A percentile compares a stretch with the other conserved stretches of the same genome.
Conservation (phyloP, 2,329 filamentous ascomycete species). For the Hortaea sp. region DNA sequence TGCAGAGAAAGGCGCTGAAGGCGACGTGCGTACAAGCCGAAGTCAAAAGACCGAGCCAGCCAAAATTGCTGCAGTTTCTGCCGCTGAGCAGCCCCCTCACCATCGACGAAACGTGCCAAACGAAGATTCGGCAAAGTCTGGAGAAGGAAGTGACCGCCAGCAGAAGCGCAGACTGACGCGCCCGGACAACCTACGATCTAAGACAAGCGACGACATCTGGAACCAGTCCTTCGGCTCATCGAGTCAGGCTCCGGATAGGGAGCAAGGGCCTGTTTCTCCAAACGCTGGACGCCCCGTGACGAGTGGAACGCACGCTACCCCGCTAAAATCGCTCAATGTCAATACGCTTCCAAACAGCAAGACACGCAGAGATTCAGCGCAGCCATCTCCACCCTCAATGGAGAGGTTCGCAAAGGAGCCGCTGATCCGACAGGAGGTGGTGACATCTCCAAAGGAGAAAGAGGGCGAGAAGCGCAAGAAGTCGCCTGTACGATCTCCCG, state of each 20-base stretch:
- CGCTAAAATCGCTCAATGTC: conserved; percentile 19
- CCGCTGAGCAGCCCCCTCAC: not conserved
- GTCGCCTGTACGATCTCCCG: no score
- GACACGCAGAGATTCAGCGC: conserved; percentile 6
- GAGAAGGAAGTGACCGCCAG: not conserved
- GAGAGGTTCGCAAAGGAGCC: conserved; percentile 6
- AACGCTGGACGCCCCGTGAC: conserved; percentile 13
- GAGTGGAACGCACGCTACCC: conserved; percentile 15
- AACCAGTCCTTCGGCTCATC: conserved; percentile 12
- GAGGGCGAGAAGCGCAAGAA: conserved; percentile 8
- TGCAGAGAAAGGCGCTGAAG: not conserved
- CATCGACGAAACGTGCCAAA: not conserved
- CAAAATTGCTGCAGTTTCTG: not conserved
- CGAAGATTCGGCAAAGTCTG: not conserved
- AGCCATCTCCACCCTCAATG: conserved; percentile 2
- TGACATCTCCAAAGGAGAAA: conserved; percentile 8
- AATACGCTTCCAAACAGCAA: conserved; percentile 13
- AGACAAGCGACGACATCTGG: conserved; percentile 16
- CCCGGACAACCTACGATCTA: conserved; percentile 1
- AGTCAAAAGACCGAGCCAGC: not conserved
- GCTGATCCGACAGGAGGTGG: conserved; percentile 6
- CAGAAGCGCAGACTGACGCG: not conserved
- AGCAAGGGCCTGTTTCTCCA: conserved; percentile 6
- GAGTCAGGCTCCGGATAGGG: conserved; percentile 4
- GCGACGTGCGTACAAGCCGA: not conserved